phyloP scores from a whole-genome alignment of 805 yeast genomes.

The Saccharomyces kudriavzevii region DNA sequence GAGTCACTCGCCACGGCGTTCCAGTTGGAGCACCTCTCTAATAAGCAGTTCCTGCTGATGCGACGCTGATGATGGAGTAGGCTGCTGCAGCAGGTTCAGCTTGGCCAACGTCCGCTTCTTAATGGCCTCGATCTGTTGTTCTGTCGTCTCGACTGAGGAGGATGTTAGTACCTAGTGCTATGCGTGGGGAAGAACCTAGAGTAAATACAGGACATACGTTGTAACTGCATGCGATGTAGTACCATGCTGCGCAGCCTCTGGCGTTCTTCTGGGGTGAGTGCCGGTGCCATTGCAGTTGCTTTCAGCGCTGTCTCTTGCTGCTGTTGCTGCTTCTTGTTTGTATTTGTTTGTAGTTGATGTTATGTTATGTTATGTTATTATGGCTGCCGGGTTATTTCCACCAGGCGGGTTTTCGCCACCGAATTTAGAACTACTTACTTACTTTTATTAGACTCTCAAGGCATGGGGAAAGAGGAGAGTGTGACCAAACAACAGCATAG shows the following conservation, averaged over 20 bases:
- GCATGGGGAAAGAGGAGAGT: neutral
- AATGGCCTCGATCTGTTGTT: neutral
- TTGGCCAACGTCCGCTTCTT: neutral
- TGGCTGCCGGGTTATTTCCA: neutral
- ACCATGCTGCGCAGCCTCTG: neutral
- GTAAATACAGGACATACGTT: neutral
- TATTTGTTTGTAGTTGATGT: neutral
- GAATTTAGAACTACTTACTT: neutral
- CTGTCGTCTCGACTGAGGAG: neutral
- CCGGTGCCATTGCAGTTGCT: neutral
- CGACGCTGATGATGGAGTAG: neutral
- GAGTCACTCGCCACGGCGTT: neutral
- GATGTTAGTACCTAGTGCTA: neutral
- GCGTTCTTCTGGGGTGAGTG: neutral
- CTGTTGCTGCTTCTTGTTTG: neutral
- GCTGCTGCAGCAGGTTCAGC: neutral
- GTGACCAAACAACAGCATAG: neutral
- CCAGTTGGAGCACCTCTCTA: neutral
- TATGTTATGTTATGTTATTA: neutral
- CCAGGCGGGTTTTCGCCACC: neutral
- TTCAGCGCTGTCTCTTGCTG: neutral
- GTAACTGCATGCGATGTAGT: neutral
- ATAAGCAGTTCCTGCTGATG: neutral
- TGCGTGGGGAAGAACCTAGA: neutral
- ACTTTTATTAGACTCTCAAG: neutral